Conservation (phyloP, 108 stramenopile genomes). For the Tribonema minus region DNA sequence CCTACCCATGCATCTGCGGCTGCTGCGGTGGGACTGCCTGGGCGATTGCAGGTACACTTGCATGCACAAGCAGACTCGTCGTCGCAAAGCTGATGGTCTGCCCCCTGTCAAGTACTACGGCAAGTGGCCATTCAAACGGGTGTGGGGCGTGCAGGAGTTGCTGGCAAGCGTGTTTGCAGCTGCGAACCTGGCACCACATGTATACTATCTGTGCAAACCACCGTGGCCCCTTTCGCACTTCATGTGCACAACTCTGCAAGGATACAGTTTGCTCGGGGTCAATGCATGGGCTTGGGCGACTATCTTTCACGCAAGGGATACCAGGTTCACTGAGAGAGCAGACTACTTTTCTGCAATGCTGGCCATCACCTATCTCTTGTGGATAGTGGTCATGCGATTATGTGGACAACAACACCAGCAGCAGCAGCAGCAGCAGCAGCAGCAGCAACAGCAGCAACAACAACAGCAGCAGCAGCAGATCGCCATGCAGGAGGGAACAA, state of each 20-base stretch:
- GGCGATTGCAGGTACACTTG: neutral
- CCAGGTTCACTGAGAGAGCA: neutral
- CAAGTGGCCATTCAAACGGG: slow-evolving; percentile 9
- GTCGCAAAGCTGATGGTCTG: neutral
- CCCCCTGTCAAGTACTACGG: slow-evolving; percentile 3
- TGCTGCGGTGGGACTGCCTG: slow-evolving; percentile 3
- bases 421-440: no score
- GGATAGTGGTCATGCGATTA: neutral
- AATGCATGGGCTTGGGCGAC: neutral
- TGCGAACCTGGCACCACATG: neutral
- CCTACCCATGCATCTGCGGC: no score
- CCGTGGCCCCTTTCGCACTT: neutral
- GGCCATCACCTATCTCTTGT: neutral
- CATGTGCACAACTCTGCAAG: neutral
- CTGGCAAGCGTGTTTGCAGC: neutral
- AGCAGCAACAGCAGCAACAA: no score
- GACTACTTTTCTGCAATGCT: slow-evolving; percentile 8
- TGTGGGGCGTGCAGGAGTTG: neutral
- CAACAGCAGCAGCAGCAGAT: no score
- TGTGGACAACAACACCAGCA: no score
- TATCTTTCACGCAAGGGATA: slow-evolving; percentile 1
- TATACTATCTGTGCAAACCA: neutral
- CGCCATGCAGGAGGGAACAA: no score
- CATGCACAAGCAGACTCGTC: neutral
- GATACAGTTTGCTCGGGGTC: neutral